A percentile compares a stretch with the other conserved stretches of the same genome.
Conservation (phyloP, 179 eudicot genomes). For the Spinacia oleracea region DNA sequence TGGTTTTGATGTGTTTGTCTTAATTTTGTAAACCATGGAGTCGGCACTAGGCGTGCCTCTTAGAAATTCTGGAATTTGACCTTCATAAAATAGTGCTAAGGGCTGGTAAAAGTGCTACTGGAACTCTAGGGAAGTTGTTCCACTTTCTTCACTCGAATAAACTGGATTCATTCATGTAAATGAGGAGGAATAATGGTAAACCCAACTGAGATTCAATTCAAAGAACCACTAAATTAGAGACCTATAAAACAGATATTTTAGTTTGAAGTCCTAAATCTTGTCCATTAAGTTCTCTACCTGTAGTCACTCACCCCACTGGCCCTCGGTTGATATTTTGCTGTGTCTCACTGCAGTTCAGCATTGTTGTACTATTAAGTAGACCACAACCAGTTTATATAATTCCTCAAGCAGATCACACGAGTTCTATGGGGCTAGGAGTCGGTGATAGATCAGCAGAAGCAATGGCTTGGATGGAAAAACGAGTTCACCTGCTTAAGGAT, state of each 20-base stretch:
- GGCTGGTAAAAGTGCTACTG: not conserved
- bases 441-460: conserved; percentile 48
- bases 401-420: conserved; percentile 52
- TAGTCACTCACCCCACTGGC: not conserved
- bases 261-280: not conserved
- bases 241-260: not conserved
- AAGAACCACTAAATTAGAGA: not conserved
- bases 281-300: not conserved
- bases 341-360: conserved; percentile 65
- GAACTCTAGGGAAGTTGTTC: not conserved
- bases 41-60: not conserved
- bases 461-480: conserved; percentile 63
- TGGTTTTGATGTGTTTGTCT: not conserved
- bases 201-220: not conserved
- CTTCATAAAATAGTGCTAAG: not conserved
- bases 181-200: not conserved
- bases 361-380: conserved; percentile 67
- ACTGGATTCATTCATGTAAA: not conserved
- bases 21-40: not conserved
- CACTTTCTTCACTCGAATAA: not conserved
- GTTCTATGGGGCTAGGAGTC: conserved; percentile 20
- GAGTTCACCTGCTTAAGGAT: conserved; percentile 66
- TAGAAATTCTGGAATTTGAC: not conserved
- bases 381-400: conserved; percentile 67
- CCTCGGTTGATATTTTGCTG: not conserved